Percentiles rank a stretch among this genome's conserved stretches.
Conservation (phyloP, 2,329 filamentous ascomycete genomes). For the Pseudogymnoascus sp. region DNA sequence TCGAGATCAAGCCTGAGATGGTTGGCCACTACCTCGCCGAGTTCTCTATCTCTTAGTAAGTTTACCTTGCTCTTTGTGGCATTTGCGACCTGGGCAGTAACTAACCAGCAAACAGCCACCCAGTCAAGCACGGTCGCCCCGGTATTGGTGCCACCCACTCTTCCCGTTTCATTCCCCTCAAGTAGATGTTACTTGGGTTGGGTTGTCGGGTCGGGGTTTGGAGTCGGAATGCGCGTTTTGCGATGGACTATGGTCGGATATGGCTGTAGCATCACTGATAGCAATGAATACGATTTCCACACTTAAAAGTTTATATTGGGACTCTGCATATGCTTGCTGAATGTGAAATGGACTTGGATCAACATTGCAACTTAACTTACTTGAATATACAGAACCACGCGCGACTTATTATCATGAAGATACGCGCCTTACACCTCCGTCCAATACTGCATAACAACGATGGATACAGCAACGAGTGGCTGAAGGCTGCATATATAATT, state of each 20-base stretch:
- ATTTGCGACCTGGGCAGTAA: slow-evolving; percentile 8
- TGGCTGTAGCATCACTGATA: slow-evolving; percentile 8
- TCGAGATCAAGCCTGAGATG: slow-evolving; percentile 99
- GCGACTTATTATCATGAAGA: neutral
- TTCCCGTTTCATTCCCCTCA: slow-evolving; percentile 99
- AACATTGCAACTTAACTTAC: neutral
- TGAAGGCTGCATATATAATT: too few species aligned
- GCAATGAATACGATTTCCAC: slow-evolving; percentile 8
- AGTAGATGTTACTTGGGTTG: slow-evolving; percentile 53
- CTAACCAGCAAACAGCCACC: slow-evolving; percentile 67
- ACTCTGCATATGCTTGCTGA: neutral
- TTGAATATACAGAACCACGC: neutral
- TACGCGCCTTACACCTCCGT: neutral
- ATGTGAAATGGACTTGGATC: neutral
- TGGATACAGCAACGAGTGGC: too few species aligned
- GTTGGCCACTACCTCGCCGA: slow-evolving; percentile 98
- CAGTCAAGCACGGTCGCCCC: slow-evolving; percentile 99
- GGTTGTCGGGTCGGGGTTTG: neutral
- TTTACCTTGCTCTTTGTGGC: slow-evolving; percentile 27
- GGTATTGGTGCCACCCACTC: slow-evolving; percentile 99
- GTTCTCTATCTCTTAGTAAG: slow-evolving; percentile 99
- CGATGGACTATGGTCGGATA: slow-evolving; percentile 9
- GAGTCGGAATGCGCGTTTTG: slow-evolving; percentile 6
- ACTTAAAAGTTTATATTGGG: neutral
- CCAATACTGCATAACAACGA: neutral